Conservation (phyloP, 73 alveolate species). For the Blepharisma stoltei region DNA sequence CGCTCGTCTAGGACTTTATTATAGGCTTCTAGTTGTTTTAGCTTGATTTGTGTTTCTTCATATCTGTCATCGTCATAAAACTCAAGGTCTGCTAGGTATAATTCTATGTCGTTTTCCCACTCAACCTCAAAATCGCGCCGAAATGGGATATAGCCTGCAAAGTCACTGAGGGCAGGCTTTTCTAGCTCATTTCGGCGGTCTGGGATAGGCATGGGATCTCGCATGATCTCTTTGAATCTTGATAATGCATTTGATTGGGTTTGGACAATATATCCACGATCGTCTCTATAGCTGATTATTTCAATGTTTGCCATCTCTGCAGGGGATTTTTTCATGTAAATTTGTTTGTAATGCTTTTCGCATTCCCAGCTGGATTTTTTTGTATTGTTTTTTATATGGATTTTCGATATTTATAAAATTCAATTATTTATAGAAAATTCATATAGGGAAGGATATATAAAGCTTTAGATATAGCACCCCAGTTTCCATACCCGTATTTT, state of each 20-base stretch:
- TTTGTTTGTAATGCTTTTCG: constrained; percentile 69
- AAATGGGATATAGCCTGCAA: constrained; percentile 89
- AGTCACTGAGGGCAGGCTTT: background rate
- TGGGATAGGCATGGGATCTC: too few relatives aligned
- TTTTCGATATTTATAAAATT: too few relatives aligned
- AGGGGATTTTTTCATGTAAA: background rate
- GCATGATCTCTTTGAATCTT: too few relatives aligned
- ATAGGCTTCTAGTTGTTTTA: constrained; percentile 70
- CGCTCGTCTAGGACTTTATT: constrained; percentile 84
- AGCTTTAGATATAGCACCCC: constrained; percentile 78
- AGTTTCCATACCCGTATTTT: constrained; percentile 79
- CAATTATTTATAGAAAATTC: too few relatives aligned
- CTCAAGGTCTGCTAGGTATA: constrained; percentile 76
- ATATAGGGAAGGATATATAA: too few relatives aligned
- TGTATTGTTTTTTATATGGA: too few relatives aligned
- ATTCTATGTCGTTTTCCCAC: constrained; percentile 84
- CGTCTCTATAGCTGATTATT: background rate
- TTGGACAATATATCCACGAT: background rate
- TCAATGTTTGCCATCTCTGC: background rate
- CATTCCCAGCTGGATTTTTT: constrained; percentile 69
- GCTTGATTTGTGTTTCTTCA: constrained; percentile 69
- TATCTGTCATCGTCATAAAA: constrained; percentile 79
- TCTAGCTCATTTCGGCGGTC: constrained; percentile 3
- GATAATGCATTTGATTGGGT: too few relatives aligned
- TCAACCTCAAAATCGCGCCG: constrained; percentile 90